Evolutionary conservation across 2,329 filamentous ascomycete genomes (phyloP), one percentile per base, ranked within the genome.

Genomic region (Plectosphaerella cucumerina): DNA sequence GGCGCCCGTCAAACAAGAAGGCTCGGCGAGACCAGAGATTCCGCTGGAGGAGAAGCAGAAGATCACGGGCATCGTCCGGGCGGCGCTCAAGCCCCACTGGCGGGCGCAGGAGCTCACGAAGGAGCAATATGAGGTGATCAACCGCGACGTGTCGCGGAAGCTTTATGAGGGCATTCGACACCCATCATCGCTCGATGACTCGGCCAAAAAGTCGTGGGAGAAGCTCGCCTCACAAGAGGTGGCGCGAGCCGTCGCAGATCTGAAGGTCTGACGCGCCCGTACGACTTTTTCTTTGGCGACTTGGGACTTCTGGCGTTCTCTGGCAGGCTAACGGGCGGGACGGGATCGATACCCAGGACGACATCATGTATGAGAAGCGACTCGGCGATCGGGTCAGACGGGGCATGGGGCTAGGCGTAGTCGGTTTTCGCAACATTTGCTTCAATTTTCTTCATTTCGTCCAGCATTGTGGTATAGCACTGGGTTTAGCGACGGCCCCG

Each of bases 111-210:
- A 53, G 39, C 80, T 97, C 55, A 90, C 86, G 17, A 89, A 91
- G 59, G 89, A 96, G 53, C 87, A 97, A 68, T 99, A 96, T 67
- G 93, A 90, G 3, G 84, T 84, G 51, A 96, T 97, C 70, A 97
- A 97, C 65, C 86, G 91, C 55, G 86, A 88, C 53, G 85, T 97
- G 33, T 97, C 90, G 41, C 86, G 90, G 52, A 89, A 87, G 71
- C 75, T 99, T 52, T 99, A 99, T 69, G 90, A 84, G 57, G 80
- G 84, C 54, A 75, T 82, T 44, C 73, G 74, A 45, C 73, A 77
- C 54, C 75, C 76, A 14, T 70, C 76, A 18, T 69, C 75, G 21
- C 76, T 94, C 26, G 81, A 88, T 60, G 78, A 86, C 20, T 80
- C 83, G 23, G 81, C 82, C 50, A 81, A 84, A 51, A 81, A 80